These are phyloP conservation scores for Boletus fagicola DNA, from an alignment of 768 basidiomycete genomes.

Conservation along the genomic window DNA sequence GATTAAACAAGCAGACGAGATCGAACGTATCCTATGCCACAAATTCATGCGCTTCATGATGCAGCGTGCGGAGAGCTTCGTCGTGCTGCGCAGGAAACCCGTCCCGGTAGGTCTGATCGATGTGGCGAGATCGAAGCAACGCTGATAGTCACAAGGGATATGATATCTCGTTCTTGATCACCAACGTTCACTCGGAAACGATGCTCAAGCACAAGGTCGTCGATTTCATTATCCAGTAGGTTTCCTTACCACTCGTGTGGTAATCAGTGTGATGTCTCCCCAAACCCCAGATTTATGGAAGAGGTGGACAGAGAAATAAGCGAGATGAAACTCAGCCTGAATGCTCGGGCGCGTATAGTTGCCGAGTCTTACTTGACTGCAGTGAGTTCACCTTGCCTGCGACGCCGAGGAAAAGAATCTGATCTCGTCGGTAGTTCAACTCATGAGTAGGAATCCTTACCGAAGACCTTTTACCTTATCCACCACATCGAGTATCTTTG, in stretches of 20 bases:
- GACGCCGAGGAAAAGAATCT: background rate
- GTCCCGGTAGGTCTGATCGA: slow-evolving; percentile 59
- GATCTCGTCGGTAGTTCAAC: slow-evolving; percentile 23
- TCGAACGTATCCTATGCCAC: slow-evolving; percentile 94
- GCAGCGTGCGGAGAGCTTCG: slow-evolving; percentile 96
- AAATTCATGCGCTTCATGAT: slow-evolving; percentile 99
- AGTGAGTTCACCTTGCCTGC: slow-evolving; percentile 46
- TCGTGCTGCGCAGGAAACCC: slow-evolving; percentile 93
- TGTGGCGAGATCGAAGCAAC: slow-evolving; percentile 8
- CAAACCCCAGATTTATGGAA: slow-evolving; percentile 80
- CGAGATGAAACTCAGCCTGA: slow-evolving; percentile 97
- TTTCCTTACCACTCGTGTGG: slow-evolving; percentile 17
- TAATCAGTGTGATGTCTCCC: background rate
- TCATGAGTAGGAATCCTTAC: slow-evolving; percentile 16
- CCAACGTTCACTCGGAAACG: slow-evolving; percentile 93
- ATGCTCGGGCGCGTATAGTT: slow-evolving; percentile 93
- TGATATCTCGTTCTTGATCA: slow-evolving; percentile 97
- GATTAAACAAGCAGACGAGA: slow-evolving; percentile 99
- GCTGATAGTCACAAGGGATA: slow-evolving; percentile 67
- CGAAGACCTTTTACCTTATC: slow-evolving; percentile 12
- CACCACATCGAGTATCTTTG: slow-evolving; percentile 12
- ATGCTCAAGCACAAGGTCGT: slow-evolving; percentile 99
- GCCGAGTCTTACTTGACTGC: slow-evolving; percentile 94
- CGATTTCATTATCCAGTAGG: slow-evolving; percentile 98
- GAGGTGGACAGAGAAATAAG: slow-evolving; percentile 99